Conservation (phyloP, 2,329 filamentous ascomycete genomes). For the Botrytis fragariae region DNA sequence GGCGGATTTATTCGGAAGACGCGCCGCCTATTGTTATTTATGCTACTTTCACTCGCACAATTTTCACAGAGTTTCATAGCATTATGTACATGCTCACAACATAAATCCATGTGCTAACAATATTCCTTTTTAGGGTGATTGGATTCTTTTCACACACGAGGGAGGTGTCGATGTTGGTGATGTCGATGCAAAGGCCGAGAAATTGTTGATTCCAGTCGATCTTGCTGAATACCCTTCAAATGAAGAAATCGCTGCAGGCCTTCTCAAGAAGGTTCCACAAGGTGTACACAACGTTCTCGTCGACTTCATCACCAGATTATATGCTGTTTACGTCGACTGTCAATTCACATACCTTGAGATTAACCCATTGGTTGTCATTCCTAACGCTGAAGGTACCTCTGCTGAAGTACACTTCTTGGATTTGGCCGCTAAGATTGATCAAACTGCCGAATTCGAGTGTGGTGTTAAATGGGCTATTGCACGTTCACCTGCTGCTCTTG, state of each 20-base stretch:
- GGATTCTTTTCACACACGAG: slow-evolving; percentile 99
- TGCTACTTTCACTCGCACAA: slow-evolving; percentile 17
- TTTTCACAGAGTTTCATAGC: slow-evolving; percentile 24
- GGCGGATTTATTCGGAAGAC: slow-evolving; percentile 27
- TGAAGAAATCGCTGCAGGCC: slow-evolving; percentile 78
- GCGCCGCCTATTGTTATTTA: slow-evolving; percentile 5
- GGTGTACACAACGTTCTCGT: slow-evolving; percentile 97
- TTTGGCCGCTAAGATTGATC: slow-evolving; percentile 96
- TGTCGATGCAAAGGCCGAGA: slow-evolving; percentile 98
- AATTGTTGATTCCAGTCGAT: slow-evolving; percentile 95
- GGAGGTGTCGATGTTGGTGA: slow-evolving; percentile 99
- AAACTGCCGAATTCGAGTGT: slow-evolving; percentile 99
- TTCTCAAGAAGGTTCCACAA: slow-evolving; percentile 90
- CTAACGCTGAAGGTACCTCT: slow-evolving; percentile 87
- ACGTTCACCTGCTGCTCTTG: slow-evolving; percentile 83
- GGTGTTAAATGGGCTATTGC: slow-evolving; percentile 99
- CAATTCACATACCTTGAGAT: slow-evolving; percentile 99
- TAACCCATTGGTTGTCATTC: slow-evolving; percentile 97
- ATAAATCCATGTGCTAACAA: slow-evolving; percentile 29
- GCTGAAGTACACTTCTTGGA: slow-evolving; percentile 97
- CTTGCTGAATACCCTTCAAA: slow-evolving; percentile 94
- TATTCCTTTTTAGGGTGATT: slow-evolving; percentile 71
- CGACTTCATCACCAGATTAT: slow-evolving; percentile 97
- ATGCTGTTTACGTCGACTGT: slow-evolving; percentile 98
- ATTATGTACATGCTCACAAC: not conserved